Evolutionary conservation across 2,329 filamentous ascomycete genomes (phyloP).

Genomic region (Scopulariopsis brevicaulis): DNA sequence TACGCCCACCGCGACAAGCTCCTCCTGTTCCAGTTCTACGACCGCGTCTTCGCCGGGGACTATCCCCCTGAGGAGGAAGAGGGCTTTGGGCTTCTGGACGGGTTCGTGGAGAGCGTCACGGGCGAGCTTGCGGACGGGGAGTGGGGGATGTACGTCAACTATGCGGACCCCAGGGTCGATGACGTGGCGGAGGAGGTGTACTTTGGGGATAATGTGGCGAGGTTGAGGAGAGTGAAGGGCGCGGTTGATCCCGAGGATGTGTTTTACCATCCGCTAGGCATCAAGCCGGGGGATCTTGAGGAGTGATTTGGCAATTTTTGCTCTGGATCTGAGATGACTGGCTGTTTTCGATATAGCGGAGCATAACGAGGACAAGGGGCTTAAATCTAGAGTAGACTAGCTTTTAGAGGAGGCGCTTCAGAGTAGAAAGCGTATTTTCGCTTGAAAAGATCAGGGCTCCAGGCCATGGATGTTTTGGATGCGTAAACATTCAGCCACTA

Average conservation of each 20-base stretch:
- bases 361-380: no score
- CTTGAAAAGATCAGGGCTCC: no score
- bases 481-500: no score
- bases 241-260: slow-evolving; percentile 22
- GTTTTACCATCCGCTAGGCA: slow-evolving; percentile 25
- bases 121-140: slow-evolving; percentile 11
- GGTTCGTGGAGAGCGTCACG: slow-evolving; percentile 21
- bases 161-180: slow-evolving; percentile 23
- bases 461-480: no score
- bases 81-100: slow-evolving; percentile 19
- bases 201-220: slow-evolving; percentile 20
- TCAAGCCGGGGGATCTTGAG: neutral
- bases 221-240: slow-evolving; percentile 21
- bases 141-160: slow-evolving; percentile 30
- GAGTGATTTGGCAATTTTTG: neutral
- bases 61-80: slow-evolving; percentile 18
- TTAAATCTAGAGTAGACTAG: no score
- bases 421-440: no score
- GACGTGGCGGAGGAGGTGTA: slow-evolving; percentile 20
- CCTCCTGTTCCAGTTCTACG: slow-evolving; percentile 37
- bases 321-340: no score
- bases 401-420: no score
- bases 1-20: slow-evolving; percentile 31
- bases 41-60: slow-evolving; percentile 18
- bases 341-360: no score